These are phyloP conservation scores for Epichloe elymi DNA, from an alignment of 2,329 filamentous ascomycete genomes.

Conservation along the genomic window DNA sequence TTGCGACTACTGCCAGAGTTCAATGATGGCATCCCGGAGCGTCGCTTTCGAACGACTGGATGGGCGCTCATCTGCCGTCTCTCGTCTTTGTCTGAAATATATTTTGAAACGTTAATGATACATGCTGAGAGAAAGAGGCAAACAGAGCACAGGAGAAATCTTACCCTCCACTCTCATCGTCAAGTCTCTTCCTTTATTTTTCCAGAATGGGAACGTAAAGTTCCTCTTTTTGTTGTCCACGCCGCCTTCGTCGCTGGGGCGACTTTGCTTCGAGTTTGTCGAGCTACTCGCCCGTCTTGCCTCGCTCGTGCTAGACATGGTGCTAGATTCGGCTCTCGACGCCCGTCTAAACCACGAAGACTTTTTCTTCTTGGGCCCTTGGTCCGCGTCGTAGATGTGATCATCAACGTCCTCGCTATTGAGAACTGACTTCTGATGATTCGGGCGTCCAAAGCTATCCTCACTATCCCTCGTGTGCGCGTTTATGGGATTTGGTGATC, in stretches of 20 bases:
- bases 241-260: conserved; percentile 10
- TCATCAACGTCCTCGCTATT: conserved; percentile 10
- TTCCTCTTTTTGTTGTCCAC: conserved; percentile 36
- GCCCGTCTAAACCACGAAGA: conserved; percentile 38
- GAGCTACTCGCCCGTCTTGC: conserved; percentile 1
- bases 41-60: conserved; percentile 6
- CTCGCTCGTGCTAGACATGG: conserved; percentile 1
- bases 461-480: conserved; percentile 25
- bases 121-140: background rate
- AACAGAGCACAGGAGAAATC: background rate
- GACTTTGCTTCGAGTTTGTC: conserved; percentile 7
- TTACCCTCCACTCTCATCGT: conserved; percentile 33
- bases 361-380: conserved; percentile 29
- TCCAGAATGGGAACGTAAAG: conserved; percentile 44
- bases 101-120: conserved; percentile 1
- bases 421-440: conserved; percentile 10
- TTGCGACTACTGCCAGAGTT: conserved; percentile 30
- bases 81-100: background rate
- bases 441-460: conserved; percentile 10
- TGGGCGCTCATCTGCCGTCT: conserved; percentile 4
- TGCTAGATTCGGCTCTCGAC: conserved; percentile 23
- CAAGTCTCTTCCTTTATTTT: conserved; percentile 30
- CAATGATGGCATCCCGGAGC: conserved; percentile 20
- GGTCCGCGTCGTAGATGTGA: conserved; percentile 7
- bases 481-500: conserved; percentile 26